Evolutionary conservation across 108 stramenopile genomes (phyloP), one percentile per base, ranked within the genome.

Genomic region (Cyclotella cryptica): DNA sequence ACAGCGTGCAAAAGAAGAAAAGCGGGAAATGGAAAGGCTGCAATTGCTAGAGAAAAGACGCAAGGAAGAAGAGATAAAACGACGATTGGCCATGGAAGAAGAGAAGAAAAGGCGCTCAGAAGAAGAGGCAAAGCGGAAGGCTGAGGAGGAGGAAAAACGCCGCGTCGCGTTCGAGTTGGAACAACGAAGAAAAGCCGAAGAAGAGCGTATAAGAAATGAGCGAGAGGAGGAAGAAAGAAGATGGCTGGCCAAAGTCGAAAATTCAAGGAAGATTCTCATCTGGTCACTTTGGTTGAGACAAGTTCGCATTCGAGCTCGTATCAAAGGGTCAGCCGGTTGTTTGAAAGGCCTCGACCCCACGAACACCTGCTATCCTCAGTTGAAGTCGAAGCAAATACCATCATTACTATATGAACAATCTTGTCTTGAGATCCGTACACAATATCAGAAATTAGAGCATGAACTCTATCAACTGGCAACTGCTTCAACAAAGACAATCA

Each of bases 241-340:
- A 29, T 85, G 80, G 79, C 28, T 30, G 24, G 18, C 45, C 46
- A 85, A 85, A 64, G 51, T 85, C 57, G 76, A 76, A 21, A 72
- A 41, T 52, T 75, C 84, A 13, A 74, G 71, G 39, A 85, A 85
- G 29, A 24, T 79, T 28, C 55, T 85, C 7, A 41, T 62, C n/a
- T 85, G 71, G 73, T 75, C 61, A 18, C 84, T 78, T 67, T 77
- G 80, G 80, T 69, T 69, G 41, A 78, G 75, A 67, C 69, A 75
- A 58, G 63, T 79, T 69, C 66, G 43, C 15, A 69, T 42, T 9
- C 61, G 54, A 42, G 60, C 77, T 15, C 29, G 64, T 66, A 17
- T 65, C 26, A 57, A 74, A 46, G 59, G 72, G 35, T 75, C 80
- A 44, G 14, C 18, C 9, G 44, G 29, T 21, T 51, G 68, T 39